Base-by-base conservation (phyloP, 352 stramenopile genomes). In the Globisporangium heterothallicum region DNA sequence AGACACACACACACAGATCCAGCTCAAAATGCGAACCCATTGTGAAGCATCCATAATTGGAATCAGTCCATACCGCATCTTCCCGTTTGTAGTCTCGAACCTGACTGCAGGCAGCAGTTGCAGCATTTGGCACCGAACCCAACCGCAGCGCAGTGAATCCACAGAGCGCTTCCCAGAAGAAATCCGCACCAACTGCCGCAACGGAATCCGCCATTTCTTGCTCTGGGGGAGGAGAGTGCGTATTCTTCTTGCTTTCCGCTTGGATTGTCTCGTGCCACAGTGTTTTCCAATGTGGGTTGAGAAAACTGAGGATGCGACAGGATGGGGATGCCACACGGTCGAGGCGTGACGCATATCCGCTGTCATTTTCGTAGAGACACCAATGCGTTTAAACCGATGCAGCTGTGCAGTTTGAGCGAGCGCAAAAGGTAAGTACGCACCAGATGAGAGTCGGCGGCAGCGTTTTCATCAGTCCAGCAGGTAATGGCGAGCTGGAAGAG, bases 11-110 rank as follows among this genome's bases (percentile, higher is more conserved):
- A n/a, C n/a, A n/a, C n/a, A n/a, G n/a, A n/a, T n/a, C n/a, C n/a
- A n/a, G n/a, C n/a, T n/a, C n/a, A n/a, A n/a, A n/a, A n/a, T n/a
- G n/a, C n/a, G n/a, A n/a, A n/a, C n/a, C n/a, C n/a, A n/a, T n/a
- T n/a, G n/a, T n/a, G n/a, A n/a, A n/a, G n/a, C n/a, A n/a, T n/a
- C n/a, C n/a, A n/a, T n/a, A n/a, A n/a, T n/a, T n/a, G n/a, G n/a
- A n/a, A n/a, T n/a, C n/a, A n/a, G n/a, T 16, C 10, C 53, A 3
- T 38, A 80, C 67, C 53, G 77, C 70, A 22, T 80, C 64, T 35
- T 78, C 59, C 35, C 61, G 64, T 43, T 74, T 77, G 56, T 61
- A 80, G 49, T 78, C 58, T 0, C 56, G 42, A 30, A 36, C 9
- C 21, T 16, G 32, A n/a, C n/a, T n/a, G 32, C n/a, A 36, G 18